Base-by-base conservation (phyloP, 1,139 yeast genomes). In the Taiozyma sp. region DNA sequence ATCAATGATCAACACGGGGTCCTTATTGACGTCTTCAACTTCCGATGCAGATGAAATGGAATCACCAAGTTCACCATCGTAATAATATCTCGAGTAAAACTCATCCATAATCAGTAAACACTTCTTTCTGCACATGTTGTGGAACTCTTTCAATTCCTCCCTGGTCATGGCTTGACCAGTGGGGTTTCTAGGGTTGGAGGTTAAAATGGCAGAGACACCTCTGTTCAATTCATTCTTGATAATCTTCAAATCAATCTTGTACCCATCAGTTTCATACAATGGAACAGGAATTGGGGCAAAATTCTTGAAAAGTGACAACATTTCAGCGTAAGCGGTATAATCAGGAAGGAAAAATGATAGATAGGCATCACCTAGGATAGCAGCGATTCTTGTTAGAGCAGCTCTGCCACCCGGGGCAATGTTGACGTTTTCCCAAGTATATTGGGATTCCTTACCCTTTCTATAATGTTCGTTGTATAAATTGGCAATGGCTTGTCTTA, bases 371-470 rank as follows among this genome's bases (percentile, higher is more conserved):
- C 79, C 73, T 53, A 83, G 74, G 56, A 83, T 81, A 13, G 87
- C 80, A 28, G 88, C 88, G 58, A 82, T 82, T 65, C 88, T 74
- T 27, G 84, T 82, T 57, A 83, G 69, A 0, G 87, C 88, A 23
- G 87, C 86, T 62, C 88, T 73, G 4, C 88, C 88, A 34, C 88
- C 88, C 9, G 88, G 87, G 2, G 83, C 87, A 58, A 83, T 75
- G 65, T 86, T 81, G 27, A 83, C 87, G 59, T 82, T 82, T 62
- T 81, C 83, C 69, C 79, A 79, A 22, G 87, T 80, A 63, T 83
- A 83, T 65, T 82, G 77, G 38, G 84, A 78, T 24, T 65, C 59
- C 62, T 73, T 75, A 48, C 73, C 75, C 52, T 72, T 62, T 60
- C 88, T 75, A 65, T 81, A 82, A 28, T 80, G 75, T 44, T 72